phyloP scores from a whole-genome alignment of 768 basidiomycete genomes.

The Boletus bicolor region DNA sequence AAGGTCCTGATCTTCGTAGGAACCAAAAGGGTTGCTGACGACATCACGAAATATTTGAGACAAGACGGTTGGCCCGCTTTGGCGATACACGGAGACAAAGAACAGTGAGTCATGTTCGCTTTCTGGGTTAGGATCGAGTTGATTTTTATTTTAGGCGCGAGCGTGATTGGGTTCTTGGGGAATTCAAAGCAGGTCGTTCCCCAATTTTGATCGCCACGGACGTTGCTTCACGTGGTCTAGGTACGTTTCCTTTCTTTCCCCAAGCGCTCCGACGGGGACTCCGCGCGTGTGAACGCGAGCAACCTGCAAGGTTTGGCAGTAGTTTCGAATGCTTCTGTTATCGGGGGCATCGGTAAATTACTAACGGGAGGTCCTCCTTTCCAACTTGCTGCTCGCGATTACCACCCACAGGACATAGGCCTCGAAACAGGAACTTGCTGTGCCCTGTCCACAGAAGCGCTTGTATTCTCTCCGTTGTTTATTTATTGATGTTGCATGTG shows the following conservation, averaged over 20 bases:
- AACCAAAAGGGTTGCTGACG: conserved; percentile 97
- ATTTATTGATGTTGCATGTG: conserved; percentile 35
- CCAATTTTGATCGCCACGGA: conserved; percentile 99
- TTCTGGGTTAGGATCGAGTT: not conserved
- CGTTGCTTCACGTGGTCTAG: conserved; percentile 98
- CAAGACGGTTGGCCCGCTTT: conserved; percentile 99
- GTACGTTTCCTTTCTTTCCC: conserved; percentile 64
- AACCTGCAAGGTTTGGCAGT: conserved; percentile 28
- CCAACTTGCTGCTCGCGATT: conserved; percentile 24
- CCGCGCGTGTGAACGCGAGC: conserved; percentile 31
- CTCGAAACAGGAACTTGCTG: conserved; percentile 23
- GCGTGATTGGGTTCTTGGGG: conserved; percentile 97
- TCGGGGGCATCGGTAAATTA: conserved; percentile 23
- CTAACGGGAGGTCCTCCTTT: conserved; percentile 13
- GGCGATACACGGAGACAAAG: conserved; percentile 99
- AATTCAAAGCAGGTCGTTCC: conserved; percentile 97
- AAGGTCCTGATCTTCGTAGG: conserved; percentile 99
- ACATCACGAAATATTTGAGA: conserved; percentile 95
- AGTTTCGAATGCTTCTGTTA: conserved; percentile 21
- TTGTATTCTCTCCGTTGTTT: conserved; percentile 26
- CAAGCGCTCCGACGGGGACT: conserved; percentile 33
- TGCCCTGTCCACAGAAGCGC: conserved; percentile 32
- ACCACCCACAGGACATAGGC: conserved; percentile 26
- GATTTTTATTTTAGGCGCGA: conserved; percentile 59
- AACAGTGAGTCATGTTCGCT: conserved; percentile 62